A percentile compares a stretch with the other conserved stretches of the same genome.
Evolutionary conservation across 2,329 filamentous ascomycete species (phyloP).

Genomic region (Pyrenophora tritici-repentis): DNA sequence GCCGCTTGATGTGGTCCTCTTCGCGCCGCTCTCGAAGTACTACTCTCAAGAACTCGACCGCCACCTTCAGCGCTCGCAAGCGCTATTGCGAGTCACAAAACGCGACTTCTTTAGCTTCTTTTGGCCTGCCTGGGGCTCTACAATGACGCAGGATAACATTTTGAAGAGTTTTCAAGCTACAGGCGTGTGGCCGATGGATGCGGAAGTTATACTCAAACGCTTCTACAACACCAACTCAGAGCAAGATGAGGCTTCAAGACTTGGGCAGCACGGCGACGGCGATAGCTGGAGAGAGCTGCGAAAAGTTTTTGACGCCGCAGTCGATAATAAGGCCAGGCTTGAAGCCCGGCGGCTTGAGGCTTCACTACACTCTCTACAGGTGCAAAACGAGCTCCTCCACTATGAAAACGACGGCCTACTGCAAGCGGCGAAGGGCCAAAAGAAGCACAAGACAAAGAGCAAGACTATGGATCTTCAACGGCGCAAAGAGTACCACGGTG

Average conservation of each 20-base stretch:
- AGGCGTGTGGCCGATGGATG: too few relatives aligned
- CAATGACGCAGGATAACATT: neutral
- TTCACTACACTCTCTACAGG: too few relatives aligned
- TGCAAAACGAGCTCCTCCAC: too few relatives aligned
- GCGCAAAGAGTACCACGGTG: neutral
- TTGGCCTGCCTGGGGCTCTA: neutral
- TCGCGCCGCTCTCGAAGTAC: neutral
- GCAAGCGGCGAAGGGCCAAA: too few relatives aligned
- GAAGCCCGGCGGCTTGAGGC: neutral
- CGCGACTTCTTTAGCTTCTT: neutral
- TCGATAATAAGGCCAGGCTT: neutral
- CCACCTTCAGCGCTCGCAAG: neutral
- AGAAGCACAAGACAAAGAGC: too few relatives aligned
- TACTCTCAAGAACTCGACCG: too few relatives aligned
- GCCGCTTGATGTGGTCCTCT: neutral
- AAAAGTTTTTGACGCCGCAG: neutral
- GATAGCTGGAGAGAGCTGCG: neutral
- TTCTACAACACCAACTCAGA: neutral
- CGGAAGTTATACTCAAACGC: constrained; percentile 5
- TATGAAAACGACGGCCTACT: too few relatives aligned
- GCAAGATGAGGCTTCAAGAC: neutral
- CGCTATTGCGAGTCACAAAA: neutral
- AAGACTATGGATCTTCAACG: neutral
- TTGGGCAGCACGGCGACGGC: neutral
- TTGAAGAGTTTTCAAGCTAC: constrained; percentile 6